Percentiles rank a stretch among this genome's conserved stretches.
phyloP scores from a whole-genome alignment of 2,329 filamentous ascomycete genomes.

The Whalleya microplaca region DNA sequence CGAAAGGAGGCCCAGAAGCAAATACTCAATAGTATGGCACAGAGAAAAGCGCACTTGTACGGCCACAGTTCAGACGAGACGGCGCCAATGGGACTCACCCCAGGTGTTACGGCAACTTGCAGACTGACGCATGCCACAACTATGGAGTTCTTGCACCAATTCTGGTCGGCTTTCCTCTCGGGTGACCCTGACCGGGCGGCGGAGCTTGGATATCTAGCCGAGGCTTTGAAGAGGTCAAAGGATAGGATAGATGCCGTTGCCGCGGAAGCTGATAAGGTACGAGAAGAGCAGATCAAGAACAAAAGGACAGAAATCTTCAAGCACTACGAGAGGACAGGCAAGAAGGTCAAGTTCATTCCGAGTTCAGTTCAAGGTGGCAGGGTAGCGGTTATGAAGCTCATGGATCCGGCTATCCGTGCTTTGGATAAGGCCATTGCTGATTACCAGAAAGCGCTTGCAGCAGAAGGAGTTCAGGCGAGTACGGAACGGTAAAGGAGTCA shows the following conservation, averaged over 20 bases:
- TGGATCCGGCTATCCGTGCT: slow-evolving; percentile 74
- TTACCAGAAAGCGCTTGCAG: slow-evolving; percentile 72
- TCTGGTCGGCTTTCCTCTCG: slow-evolving; percentile 91
- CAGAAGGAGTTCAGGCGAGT: slow-evolving; percentile 57
- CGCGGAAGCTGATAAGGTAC: slow-evolving; percentile 75
- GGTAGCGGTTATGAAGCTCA: slow-evolving; percentile 74
- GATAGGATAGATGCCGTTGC: slow-evolving; percentile 82
- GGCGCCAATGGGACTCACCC: slow-evolving; percentile 59
- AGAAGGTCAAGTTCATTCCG: slow-evolving; percentile 71
- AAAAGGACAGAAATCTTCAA: slow-evolving; percentile 72
- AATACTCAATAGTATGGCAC: slow-evolving; percentile 66
- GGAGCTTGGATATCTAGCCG: slow-evolving; percentile 80
- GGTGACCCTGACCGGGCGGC: slow-evolving; percentile 79
- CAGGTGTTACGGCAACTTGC: slow-evolving; percentile 61
- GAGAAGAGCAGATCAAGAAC: slow-evolving; percentile 66
- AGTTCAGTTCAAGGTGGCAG: slow-evolving; percentile 74
- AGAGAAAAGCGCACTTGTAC: slow-evolving; percentile 63
- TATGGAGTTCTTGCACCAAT: slow-evolving; percentile 94
- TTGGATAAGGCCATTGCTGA: slow-evolving; percentile 71
- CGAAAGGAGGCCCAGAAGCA: slow-evolving; percentile 67
- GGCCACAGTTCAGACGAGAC: slow-evolving; percentile 51
- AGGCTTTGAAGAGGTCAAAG: slow-evolving; percentile 77
- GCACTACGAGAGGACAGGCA: slow-evolving; percentile 72
- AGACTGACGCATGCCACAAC: slow-evolving; percentile 84
- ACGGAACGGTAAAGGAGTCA: slow-evolving; percentile 46